Evolutionary conservation across 139 green algal species (phyloP).

Genomic region (Closterium sp.): DNA sequence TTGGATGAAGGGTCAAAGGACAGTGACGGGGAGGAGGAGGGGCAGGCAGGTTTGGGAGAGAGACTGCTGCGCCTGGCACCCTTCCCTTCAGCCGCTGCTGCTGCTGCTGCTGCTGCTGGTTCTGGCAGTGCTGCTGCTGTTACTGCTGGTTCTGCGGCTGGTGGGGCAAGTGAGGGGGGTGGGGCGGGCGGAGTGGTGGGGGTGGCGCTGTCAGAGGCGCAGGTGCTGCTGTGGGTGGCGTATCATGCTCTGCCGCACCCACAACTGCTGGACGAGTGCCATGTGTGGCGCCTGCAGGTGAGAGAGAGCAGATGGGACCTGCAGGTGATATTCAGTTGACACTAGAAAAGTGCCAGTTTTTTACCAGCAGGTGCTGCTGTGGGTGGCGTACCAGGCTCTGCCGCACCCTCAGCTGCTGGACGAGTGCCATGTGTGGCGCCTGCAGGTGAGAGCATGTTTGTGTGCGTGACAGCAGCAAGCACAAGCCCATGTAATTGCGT

Average conservation of each 20-base stretch:
- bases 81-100: background rate
- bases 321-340: too few species aligned
- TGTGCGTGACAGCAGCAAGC: too few species aligned
- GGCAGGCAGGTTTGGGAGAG: background rate
- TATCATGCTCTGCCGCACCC: slow-evolving; percentile 11
- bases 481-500: too few species aligned
- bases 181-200: background rate
- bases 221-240: slow-evolving; percentile 26
- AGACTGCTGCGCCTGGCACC: background rate
- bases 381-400: background rate
- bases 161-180: background rate
- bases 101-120: background rate
- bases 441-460: slow-evolving; percentile 29
- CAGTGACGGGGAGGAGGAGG: background rate
- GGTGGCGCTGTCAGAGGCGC: slow-evolving; percentile 12
- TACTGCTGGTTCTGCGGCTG: background rate
- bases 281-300: slow-evolving; percentile 34
- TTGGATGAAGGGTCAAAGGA: background rate
- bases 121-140: background rate
- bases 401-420: slow-evolving; percentile 28
- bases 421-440: slow-evolving; percentile 18
- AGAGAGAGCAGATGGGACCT: background rate
- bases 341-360: too few species aligned
- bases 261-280: slow-evolving; percentile 11
- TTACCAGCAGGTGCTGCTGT: slow-evolving; percentile 30